Evolutionary conservation across 495 filamentous ascomycete genomes (phyloP).

Genomic region (Evansstolkia leycettana): DNA sequence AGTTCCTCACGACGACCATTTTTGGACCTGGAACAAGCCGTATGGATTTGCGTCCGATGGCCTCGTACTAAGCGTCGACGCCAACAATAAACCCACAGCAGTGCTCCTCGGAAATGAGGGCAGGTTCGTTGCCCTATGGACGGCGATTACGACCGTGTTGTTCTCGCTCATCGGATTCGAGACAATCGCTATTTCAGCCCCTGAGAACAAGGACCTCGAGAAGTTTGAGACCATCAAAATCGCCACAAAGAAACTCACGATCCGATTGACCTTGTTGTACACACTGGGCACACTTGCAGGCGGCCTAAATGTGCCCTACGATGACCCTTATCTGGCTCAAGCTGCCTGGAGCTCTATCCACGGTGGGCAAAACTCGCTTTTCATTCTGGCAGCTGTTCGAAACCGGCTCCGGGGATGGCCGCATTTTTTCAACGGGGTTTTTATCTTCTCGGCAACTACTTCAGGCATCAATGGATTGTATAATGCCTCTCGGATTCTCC

Average conservation of each 20-base stretch:
- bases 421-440: conserved; percentile 36
- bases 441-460: conserved; percentile 34
- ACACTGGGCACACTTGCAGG: conserved; percentile 24
- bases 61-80: conserved; percentile 11
- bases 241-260: conserved; percentile 31
- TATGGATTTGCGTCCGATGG: conserved; percentile 16
- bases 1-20: conserved; percentile 9
- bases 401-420: conserved; percentile 25
- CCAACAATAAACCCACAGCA: conserved; percentile 1
- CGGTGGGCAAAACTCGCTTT: conserved; percentile 25
- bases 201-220: conserved; percentile 32
- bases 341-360: conserved; percentile 21
- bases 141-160: conserved; percentile 25
- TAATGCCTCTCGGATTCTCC: conserved; percentile 30
- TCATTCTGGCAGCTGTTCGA: conserved; percentile 33
- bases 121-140: conserved; percentile 23
- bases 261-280: conserved; percentile 35
- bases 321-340: conserved; percentile 22
- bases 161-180: conserved; percentile 38
- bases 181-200: conserved; percentile 30
- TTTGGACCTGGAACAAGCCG: conserved; percentile 24
- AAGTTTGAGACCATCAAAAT: conserved; percentile 38
- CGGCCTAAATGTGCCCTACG: conserved; percentile 31
- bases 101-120: conserved; percentile 12
- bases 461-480: conserved; percentile 35